Conservation (phyloP, 345 rosid species). For the Brassica rapa region DNA sequence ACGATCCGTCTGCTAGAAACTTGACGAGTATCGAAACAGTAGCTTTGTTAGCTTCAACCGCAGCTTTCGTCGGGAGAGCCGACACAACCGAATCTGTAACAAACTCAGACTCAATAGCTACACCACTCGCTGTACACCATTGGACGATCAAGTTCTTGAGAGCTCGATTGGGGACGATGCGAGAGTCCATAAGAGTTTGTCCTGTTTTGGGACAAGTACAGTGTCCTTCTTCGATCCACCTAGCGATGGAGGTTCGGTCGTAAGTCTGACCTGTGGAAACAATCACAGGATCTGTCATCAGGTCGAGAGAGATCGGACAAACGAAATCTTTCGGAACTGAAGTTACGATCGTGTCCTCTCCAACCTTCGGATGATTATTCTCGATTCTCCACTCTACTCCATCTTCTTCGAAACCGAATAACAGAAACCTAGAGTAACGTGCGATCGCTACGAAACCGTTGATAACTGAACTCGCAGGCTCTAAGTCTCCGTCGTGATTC, state of each 20-base stretch:
- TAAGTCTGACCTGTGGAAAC: slow-evolving; percentile 89
- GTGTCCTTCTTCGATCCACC: slow-evolving; percentile 97
- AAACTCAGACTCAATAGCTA: slow-evolving; percentile 59
- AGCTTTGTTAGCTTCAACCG: slow-evolving; percentile 79
- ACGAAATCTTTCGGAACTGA: slow-evolving; percentile 76
- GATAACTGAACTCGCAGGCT: slow-evolving; percentile 78
- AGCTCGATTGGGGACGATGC: slow-evolving; percentile 82
- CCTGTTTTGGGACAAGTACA: slow-evolving; percentile 87
- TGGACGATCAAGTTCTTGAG: slow-evolving; percentile 78
- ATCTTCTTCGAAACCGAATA: slow-evolving; percentile 63
- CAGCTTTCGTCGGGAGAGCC: slow-evolving; percentile 70
- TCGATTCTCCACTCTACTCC: slow-evolving; percentile 35
- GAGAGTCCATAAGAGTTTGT: slow-evolving; percentile 61
- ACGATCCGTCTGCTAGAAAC: slow-evolving; percentile 58
- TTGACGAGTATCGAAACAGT: slow-evolving; percentile 66
- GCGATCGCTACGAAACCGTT: slow-evolving; percentile 81
- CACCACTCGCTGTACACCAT: slow-evolving; percentile 80
- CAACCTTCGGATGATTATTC: slow-evolving; percentile 10
- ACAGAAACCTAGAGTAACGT: slow-evolving; percentile 74
- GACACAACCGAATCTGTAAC: slow-evolving; percentile 51
- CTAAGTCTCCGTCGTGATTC: slow-evolving; percentile 77
- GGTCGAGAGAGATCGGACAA: slow-evolving; percentile 81
- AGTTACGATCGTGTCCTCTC: slow-evolving; percentile 57
- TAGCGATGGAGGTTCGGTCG: slow-evolving; percentile 58
- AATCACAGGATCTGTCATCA: slow-evolving; percentile 94